Base-by-base conservation (phyloP, 306 rosid genomes). In the Vigna hirtella region DNA sequence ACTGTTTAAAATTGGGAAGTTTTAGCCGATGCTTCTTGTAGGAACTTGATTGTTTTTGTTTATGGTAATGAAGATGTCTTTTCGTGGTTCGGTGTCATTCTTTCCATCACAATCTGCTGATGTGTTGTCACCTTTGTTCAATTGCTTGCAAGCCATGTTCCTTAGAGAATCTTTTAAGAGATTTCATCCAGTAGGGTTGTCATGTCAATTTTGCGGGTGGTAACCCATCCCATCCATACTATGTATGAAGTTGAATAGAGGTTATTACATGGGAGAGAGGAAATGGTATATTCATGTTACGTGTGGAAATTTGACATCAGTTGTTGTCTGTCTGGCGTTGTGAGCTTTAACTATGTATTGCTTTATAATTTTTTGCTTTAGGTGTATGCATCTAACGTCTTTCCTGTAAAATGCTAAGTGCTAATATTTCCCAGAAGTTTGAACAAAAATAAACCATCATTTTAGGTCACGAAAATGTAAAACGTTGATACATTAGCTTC, bases 11-110 rank as follows among this genome's bases (percentile, higher is more conserved):
- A 52, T 71, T 64, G 75, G 58, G 45, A 51, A 61, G 68, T 77
- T 85, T 82, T 75, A 74, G 72, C 78, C 56, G 70, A 81, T 81
- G 74, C 69, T 83, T 81, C 85, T 87, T 58, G 84, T 82, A 77
- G 79, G 77, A 66, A 69, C 79, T 82, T 77, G 51, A 56, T 26
- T 50, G 38, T 50, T 74, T 20, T 10, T 67, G 51, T 32, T 70
- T 59, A 74, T 73, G 77, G 72, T 55, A 40, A 80, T 84, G 73
- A 77, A 73, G 52, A 66, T 84, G 50, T 79, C 42, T 70, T 77
- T 67, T 72, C 9, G 49, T 76, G 52, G 78, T 74, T 83, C 36
- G 32, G 32, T 57, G 17, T 30, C 67, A 63, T 61, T 55, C 9
- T 15, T 73, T 61, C 64, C 73, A 16, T 66, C 48, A 24, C 55